phyloP scores from a whole-genome alignment of 139 green algal genomes.

The Chlamydomonas applanata region DNA sequence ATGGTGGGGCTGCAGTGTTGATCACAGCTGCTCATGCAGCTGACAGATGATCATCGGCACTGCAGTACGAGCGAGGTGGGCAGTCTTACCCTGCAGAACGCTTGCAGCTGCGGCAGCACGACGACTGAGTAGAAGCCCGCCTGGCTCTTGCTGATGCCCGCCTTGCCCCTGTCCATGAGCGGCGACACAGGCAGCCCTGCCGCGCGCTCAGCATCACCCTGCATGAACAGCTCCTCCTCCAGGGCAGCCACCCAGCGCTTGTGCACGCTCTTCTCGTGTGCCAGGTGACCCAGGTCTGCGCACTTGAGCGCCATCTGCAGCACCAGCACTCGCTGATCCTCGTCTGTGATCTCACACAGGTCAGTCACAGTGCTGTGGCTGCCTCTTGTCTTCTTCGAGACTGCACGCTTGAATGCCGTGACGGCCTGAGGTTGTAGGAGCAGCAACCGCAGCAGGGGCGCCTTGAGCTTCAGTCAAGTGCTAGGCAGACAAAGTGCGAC shows the following conservation, averaged over 20 bases:
- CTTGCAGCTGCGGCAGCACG: constrained; percentile 19
- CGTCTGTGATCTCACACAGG: constrained; percentile 32
- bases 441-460: no score
- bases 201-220: constrained; percentile 35
- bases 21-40: no score
- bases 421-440: no score
- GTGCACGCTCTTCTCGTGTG: constrained; percentile 45
- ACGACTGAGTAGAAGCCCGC: constrained; percentile 40
- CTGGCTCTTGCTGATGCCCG: constrained; percentile 53
- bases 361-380: neutral
- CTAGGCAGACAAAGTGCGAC: no score
- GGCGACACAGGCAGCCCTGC: constrained; percentile 45
- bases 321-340: constrained; percentile 48
- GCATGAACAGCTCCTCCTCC: constrained; percentile 64
- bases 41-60: no score
- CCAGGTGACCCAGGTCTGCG: constrained; percentile 60
- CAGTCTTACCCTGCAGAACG: neutral
- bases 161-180: constrained; percentile 55
- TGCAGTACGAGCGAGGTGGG: no score
- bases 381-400: no score
- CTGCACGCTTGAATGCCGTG: no score
- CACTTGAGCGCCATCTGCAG: constrained; percentile 63
- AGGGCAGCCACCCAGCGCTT: constrained; percentile 54
- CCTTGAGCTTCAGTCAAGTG: no score
- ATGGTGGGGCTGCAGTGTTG: no score